A percentile compares a stretch with the other conserved stretches of the same genome.
Evolutionary conservation across 371 early-diverging fungal species (phyloP).

Genomic region (Mortierella sp.): DNA sequence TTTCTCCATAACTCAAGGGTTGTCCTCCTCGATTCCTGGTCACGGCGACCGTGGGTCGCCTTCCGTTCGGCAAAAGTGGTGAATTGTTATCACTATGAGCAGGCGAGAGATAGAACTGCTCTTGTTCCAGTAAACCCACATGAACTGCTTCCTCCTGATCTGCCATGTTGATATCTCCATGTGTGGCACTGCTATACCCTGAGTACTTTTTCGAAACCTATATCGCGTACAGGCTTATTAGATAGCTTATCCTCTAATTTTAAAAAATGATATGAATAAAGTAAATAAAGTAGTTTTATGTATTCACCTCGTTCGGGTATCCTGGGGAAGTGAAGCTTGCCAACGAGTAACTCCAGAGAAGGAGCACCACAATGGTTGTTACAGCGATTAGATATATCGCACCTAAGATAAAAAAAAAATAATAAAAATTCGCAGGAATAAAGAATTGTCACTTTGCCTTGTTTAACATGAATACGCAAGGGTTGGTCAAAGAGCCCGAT

Average conservation of each 20-base stretch:
- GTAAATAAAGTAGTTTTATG: background rate
- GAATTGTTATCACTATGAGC: conserved; percentile 22
- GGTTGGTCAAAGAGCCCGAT: background rate
- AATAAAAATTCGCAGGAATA: too few relatives aligned
- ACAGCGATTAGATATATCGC: conserved; percentile 30
- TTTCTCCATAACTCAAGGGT: conserved; percentile 3
- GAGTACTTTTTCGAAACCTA: conserved; percentile 27
- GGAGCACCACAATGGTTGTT: conserved; percentile 35
- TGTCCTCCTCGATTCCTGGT: background rate
- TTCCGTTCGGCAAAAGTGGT: conserved; percentile 9
- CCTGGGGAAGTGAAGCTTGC: conserved; percentile 53
- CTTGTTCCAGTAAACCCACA: conserved; percentile 32
- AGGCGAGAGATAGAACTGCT: conserved; percentile 39
- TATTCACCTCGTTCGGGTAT: conserved; percentile 43
- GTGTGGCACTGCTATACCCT: conserved; percentile 29
- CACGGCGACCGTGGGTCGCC: background rate
- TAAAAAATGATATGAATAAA: background rate
- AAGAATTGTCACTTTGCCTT: too few relatives aligned
- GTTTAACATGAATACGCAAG: too few relatives aligned
- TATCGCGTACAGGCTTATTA: too few relatives aligned
- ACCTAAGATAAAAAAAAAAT: conserved; percentile 24
- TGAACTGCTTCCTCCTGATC: conserved; percentile 37
- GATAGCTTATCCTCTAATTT: too few relatives aligned
- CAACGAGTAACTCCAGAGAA: conserved; percentile 55
- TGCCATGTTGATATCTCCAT: conserved; percentile 23